Evolutionary conservation across 345 rosid species (phyloP).

Genomic region (Gossypium arboreum): DNA sequence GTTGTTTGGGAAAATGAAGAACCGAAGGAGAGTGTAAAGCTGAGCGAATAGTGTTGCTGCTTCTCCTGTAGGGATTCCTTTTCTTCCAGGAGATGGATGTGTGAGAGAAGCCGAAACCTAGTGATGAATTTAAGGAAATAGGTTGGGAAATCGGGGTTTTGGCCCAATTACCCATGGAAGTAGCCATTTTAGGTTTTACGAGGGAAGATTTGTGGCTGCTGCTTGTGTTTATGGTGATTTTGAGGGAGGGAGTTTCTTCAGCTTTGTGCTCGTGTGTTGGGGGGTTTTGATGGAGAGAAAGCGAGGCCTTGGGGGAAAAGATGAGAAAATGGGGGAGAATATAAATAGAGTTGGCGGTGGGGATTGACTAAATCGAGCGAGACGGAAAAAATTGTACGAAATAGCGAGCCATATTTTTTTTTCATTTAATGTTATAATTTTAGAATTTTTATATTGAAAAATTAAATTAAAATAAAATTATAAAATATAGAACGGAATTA

Average conservation of each 20-base stretch:
- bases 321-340: constrained; percentile 9
- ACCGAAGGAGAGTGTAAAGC: constrained; percentile 55
- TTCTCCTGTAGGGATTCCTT: constrained; percentile 17
- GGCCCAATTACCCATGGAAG: constrained; percentile 32
- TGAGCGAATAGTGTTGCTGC: constrained; percentile 18
- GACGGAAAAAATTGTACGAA: no score
- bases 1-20: constrained; percentile 50
- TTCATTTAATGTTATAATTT: no score
- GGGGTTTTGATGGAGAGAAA: neutral
- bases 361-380: neutral
- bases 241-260: neutral
- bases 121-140: constrained; percentile 17
- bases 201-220: neutral
- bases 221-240: neutral
- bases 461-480: no score
- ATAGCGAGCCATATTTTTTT: no score
- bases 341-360: constrained; percentile 30
- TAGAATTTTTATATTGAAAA: no score
- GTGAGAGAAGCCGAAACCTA: constrained; percentile 27
- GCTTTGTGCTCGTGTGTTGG: neutral
- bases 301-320: constrained; percentile 12
- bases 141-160: constrained; percentile 32
- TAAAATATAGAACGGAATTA: no score
- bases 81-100: constrained; percentile 20
- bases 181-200: constrained; percentile 41